These are phyloP conservation scores for Periconia digitata DNA, from an alignment of 2,329 filamentous ascomycete species.

Conservation along the genomic window DNA sequence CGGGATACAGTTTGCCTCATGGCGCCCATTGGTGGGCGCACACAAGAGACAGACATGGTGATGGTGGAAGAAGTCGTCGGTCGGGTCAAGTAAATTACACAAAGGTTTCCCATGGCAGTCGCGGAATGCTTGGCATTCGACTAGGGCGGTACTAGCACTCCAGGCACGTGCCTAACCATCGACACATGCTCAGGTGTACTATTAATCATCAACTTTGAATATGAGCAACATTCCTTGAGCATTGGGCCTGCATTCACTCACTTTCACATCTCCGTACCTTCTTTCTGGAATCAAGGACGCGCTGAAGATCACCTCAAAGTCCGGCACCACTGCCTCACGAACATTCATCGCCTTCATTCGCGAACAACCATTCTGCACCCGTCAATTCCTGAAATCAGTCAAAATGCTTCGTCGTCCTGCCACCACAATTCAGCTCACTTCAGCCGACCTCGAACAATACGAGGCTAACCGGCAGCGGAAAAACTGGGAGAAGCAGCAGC, in stretches of 20 bases:
- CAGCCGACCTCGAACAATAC: conserved; percentile 70
- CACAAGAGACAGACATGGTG: conserved; percentile 38
- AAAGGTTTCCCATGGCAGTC: conserved; percentile 22
- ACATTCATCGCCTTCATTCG: too few species aligned
- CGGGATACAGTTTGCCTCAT: conserved; percentile 24
- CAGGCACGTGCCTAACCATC: not conserved
- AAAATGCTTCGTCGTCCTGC: conserved; percentile 68
- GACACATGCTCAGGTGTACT: too few species aligned
- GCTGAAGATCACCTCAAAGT: too few species aligned
- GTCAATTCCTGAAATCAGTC: conserved; percentile 1
- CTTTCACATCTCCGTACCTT: not conserved
- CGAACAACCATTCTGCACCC: too few species aligned
- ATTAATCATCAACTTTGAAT: not conserved
- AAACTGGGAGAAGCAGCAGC: conserved; percentile 31
- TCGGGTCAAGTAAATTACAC: conserved; percentile 19
- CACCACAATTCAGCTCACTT: conserved; percentile 68
- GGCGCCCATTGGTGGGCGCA: conserved; percentile 37
- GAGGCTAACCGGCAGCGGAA: conserved; percentile 60
- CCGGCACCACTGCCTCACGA: too few species aligned
- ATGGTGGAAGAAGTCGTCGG: conserved; percentile 16
- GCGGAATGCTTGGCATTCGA: conserved; percentile 25
- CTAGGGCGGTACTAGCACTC: not conserved
- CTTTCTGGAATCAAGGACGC: not conserved
- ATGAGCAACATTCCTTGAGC: too few species aligned
- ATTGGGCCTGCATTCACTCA: not conserved